phyloP scores from a whole-genome alignment of 768 basidiomycete genomes.

The Pisolithus marmoratus region DNA sequence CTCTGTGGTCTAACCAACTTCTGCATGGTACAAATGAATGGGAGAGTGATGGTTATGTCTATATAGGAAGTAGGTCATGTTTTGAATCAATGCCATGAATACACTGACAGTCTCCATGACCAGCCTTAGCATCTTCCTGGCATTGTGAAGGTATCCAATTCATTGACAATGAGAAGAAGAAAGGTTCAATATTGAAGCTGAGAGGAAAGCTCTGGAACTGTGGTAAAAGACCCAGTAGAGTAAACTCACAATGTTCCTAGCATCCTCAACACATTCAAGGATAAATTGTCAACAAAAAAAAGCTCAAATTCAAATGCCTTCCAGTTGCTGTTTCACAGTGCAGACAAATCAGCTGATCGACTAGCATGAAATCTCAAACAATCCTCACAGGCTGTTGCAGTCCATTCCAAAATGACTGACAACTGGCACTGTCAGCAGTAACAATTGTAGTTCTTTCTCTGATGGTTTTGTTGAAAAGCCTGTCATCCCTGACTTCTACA shows the following conservation, averaged over 20 bases:
- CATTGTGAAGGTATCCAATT: conserved; percentile 60
- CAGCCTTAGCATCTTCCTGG: conserved; percentile 39
- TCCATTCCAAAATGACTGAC: conserved; percentile 22
- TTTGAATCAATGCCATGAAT: conserved; percentile 44
- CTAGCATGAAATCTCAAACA: not conserved
- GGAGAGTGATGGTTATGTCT: conserved; percentile 49
- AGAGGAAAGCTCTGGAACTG: no score
- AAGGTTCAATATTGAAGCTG: conserved; percentile 33
- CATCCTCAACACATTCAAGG: conserved; percentile 28
- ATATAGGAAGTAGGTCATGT: conserved; percentile 32
- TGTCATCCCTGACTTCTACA: conserved; percentile 14
- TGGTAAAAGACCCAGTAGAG: not conserved
- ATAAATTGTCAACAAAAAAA: conserved; percentile 27
- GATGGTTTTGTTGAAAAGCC: conserved; percentile 12
- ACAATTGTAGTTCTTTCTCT: conserved; percentile 5
- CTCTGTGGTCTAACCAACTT: conserved; percentile 14
- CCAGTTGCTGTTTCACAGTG: conserved; percentile 12
- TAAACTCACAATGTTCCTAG: conserved; percentile 27
- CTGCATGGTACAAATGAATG: conserved; percentile 31
- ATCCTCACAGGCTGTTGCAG: conserved; percentile 22
- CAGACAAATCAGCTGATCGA: not conserved
- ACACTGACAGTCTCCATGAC: conserved; percentile 43
- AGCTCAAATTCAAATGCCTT: conserved; percentile 22
- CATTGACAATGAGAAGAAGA: conserved; percentile 34
- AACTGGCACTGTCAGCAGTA: conserved; percentile 6